Evolutionary conservation across 129 eudicot genomes (phyloP).

Genomic region (Flaveria bidentis): DNA sequence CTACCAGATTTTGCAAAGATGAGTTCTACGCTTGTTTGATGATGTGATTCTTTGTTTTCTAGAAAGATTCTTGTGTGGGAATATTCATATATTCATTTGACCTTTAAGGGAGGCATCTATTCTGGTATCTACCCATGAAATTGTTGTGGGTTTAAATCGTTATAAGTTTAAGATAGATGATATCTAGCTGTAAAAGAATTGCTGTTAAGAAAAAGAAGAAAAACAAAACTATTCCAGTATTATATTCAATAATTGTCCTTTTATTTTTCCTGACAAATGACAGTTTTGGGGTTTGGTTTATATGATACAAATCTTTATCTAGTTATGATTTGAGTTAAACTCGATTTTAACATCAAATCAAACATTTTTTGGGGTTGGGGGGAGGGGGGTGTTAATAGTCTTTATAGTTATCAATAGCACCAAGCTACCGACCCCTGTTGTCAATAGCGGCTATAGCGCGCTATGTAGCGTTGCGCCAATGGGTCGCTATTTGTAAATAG

Average conservation of each 20-base stretch:
- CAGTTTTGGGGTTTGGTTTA: neutral
- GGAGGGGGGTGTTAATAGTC: too few relatives aligned
- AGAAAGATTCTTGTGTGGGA: constrained; percentile 27
- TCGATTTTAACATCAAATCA: neutral
- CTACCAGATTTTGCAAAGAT: neutral
- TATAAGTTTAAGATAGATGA: too few relatives aligned
- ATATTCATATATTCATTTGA: constrained; percentile 20
- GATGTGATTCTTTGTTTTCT: constrained; percentile 19
- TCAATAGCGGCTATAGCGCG: too few relatives aligned
- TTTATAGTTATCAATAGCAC: too few relatives aligned
- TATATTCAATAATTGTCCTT: neutral
- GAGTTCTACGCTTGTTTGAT: constrained; percentile 3
- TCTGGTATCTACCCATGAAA: neutral
- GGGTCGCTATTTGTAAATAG: too few relatives aligned
- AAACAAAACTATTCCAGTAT: too few relatives aligned
- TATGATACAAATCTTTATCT: neutral
- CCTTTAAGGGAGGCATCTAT: neutral
- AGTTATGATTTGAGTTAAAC: neutral
- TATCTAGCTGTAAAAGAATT: too few relatives aligned
- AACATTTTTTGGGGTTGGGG: neutral
- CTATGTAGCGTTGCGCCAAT: too few relatives aligned
- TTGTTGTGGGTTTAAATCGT: too few relatives aligned
- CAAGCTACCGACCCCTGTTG: too few relatives aligned
- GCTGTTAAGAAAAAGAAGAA: too few relatives aligned
- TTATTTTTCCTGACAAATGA: neutral